A percentile compares a stretch with the other conserved stretches of the same genome.
phyloP scores from a whole-genome alignment of 306 rosid genomes.

The Fragaria ananassa region DNA sequence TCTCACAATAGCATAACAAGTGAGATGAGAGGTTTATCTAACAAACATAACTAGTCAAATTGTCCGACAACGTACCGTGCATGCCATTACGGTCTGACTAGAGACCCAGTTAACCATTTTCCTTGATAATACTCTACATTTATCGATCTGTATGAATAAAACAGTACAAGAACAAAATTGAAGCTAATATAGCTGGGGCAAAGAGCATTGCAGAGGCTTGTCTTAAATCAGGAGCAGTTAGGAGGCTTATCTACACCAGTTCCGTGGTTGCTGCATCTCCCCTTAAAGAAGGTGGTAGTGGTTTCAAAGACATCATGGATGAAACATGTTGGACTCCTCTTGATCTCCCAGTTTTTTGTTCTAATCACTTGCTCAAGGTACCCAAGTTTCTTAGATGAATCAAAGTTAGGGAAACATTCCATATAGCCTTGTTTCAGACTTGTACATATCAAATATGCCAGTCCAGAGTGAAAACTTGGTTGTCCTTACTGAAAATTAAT shows the following conservation, averaged over 20 bases:
- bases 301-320: constrained; percentile 32
- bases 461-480: neutral
- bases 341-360: constrained; percentile 16
- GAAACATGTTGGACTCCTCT: constrained; percentile 48
- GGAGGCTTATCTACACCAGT: constrained; percentile 32
- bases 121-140: neutral
- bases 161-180: constrained; percentile 33
- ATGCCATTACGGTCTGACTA: neutral
- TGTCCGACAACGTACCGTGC: neutral
- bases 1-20: neutral
- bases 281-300: constrained; percentile 25
- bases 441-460: neutral
- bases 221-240: constrained; percentile 30
- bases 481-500: neutral
- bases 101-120: neutral
- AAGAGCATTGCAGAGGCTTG: constrained; percentile 24
- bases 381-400: neutral
- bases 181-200: constrained; percentile 23
- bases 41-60: neutral
- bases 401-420: neutral
- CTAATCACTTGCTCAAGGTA: constrained; percentile 16
- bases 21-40: neutral
- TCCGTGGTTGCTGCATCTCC: constrained; percentile 35
- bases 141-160: neutral
- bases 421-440: neutral